Percentiles rank a stretch among this genome's conserved stretches.
Evolutionary conservation across 2,329 filamentous ascomycete species (phyloP).

Genomic region (Ophiosphaerella narmari): DNA sequence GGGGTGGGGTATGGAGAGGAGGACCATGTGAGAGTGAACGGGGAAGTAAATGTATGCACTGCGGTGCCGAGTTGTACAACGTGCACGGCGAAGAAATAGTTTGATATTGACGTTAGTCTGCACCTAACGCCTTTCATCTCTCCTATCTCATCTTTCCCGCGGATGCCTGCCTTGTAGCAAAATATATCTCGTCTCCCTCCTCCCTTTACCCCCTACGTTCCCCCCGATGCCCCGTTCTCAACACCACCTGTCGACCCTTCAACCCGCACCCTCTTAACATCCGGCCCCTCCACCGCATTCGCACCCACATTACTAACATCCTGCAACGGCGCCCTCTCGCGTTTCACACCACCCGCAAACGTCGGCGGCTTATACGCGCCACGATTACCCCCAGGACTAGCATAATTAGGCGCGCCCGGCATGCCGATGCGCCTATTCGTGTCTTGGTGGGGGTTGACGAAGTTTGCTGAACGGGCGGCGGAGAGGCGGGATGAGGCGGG

Average conservation of each 20-base stretch:
- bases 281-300: conserved; percentile 35
- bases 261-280: conserved; percentile 49
- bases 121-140: neutral
- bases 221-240: conserved; percentile 24
- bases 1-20: neutral
- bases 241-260: conserved; percentile 23
- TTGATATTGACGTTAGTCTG: too few relatives aligned
- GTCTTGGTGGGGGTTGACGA: conserved; percentile 56
- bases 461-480: conserved; percentile 44
- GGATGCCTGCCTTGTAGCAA: neutral
- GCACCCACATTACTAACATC: conserved; percentile 53
- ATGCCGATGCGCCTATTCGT: conserved; percentile 55
- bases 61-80: too few relatives aligned
- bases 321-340: conserved; percentile 45
- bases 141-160: neutral
- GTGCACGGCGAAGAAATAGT: too few relatives aligned
- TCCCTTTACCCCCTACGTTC: neutral
- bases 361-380: conserved; percentile 53
- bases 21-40: neutral
- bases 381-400: conserved; percentile 51
- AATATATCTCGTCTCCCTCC: too few relatives aligned
- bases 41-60: too few relatives aligned
- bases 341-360: conserved; percentile 29
- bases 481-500: conserved; percentile 12
- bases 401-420: conserved; percentile 44